These are phyloP conservation scores for Parmelia sp. DNA, from an alignment of 495 filamentous ascomycete genomes.

Conservation along the genomic window DNA sequence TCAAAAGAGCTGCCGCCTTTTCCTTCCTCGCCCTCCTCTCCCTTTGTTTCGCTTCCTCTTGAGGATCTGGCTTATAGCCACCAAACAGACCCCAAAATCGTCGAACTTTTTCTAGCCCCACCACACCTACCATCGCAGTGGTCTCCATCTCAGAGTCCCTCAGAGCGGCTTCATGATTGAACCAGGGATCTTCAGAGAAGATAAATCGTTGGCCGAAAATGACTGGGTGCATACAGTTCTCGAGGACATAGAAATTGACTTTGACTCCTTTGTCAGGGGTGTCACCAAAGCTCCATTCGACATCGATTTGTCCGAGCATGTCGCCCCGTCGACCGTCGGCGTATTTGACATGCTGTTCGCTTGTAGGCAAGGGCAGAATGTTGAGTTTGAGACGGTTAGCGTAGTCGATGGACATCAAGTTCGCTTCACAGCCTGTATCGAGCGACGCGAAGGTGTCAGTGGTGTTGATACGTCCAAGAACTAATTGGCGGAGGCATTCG, in stretches of 20 bases:
- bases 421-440: conserved; percentile 17
- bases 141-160: not conserved
- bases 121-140: conserved; percentile 2
- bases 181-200: conserved; percentile 12
- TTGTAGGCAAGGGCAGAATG: not conserved
- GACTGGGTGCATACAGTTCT: conserved; percentile 5
- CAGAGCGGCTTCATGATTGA: conserved; percentile 7
- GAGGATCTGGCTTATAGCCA: not conserved
- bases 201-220: conserved; percentile 14
- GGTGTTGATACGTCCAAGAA: conserved; percentile 1
- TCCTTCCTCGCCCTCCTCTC: not conserved
- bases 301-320: conserved; percentile 11
- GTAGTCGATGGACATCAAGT: conserved; percentile 13
- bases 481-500: conserved; percentile 8
- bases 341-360: conserved; percentile 3
- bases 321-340: conserved; percentile 6
- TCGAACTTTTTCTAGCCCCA: not conserved
- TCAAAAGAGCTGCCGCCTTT: not conserved
- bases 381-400: not conserved
- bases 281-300: conserved; percentile 16
- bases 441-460: not conserved
- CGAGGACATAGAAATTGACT: conserved; percentile 12
- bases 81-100: conserved; percentile 7
- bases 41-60: conserved; percentile 1
- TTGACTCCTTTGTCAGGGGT: not conserved